phyloP scores from a whole-genome alignment of 768 basidiomycete genomes.

The Mycena sanguinolenta region DNA sequence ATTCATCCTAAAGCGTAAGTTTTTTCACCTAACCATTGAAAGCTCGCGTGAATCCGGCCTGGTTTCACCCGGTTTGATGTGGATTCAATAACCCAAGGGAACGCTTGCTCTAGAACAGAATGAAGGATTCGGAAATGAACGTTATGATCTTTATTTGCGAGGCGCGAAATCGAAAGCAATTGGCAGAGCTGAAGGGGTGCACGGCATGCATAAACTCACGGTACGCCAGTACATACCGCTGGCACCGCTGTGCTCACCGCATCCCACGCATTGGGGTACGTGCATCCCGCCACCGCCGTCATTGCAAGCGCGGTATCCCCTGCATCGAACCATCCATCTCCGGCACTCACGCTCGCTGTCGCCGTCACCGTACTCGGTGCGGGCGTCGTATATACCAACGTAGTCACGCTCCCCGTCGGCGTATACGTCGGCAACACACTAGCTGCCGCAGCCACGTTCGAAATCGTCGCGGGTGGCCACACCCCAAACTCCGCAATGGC shows the following conservation, averaged over 20 bases:
- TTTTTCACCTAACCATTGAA: too few relatives aligned
- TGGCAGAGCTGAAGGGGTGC: too few relatives aligned
- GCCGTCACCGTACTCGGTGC: not conserved
- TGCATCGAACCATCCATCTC: slow-evolving; percentile 63
- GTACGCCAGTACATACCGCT: too few relatives aligned
- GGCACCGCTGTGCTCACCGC: not conserved
- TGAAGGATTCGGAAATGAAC: too few relatives aligned
- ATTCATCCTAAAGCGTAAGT: too few relatives aligned
- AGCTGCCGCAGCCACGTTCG: slow-evolving; percentile 8
- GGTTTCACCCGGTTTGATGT: too few relatives aligned
- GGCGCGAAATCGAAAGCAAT: too few relatives aligned
- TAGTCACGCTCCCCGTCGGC: slow-evolving; percentile 16
- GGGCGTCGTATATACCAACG: slow-evolving; percentile 16
- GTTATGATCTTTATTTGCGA: too few relatives aligned
- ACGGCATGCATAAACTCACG: too few relatives aligned
- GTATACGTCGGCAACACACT: slow-evolving; percentile 29
- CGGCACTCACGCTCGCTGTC: not conserved
- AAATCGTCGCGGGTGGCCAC: slow-evolving; percentile 53
- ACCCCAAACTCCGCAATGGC: slow-evolving; percentile 42
- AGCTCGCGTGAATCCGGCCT: too few relatives aligned
- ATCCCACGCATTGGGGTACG: not conserved
- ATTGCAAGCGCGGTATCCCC: slow-evolving; percentile 58
- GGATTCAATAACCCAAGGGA: too few relatives aligned
- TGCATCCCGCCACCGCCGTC: slow-evolving; percentile 59
- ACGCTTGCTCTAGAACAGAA: too few relatives aligned